Evolutionary conservation across 441 rosid species (phyloP).

Genomic region (Syzygium syzygioides): DNA sequence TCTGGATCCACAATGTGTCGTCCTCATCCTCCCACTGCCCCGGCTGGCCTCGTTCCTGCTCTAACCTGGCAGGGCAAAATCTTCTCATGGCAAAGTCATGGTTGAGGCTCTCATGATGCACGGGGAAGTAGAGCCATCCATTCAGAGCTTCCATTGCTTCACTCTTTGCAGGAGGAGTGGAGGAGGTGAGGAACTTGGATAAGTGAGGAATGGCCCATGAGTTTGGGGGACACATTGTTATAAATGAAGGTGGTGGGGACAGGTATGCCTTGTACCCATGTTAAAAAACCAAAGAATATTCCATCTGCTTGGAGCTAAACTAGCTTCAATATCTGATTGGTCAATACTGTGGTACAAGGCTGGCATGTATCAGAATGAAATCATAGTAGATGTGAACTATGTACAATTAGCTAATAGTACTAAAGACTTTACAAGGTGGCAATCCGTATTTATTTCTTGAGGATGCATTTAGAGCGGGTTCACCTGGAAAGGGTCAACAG

Average conservation of each 20-base stretch:
- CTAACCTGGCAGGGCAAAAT: conserved; percentile 59
- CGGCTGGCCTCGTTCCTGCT: conserved; percentile 30
- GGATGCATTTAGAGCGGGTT: background rate
- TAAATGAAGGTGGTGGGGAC: background rate
- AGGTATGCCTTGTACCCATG: background rate
- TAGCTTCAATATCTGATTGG: background rate
- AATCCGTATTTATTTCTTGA: background rate
- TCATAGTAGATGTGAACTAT: background rate
- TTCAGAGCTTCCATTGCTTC: conserved; percentile 31
- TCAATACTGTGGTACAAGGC: background rate
- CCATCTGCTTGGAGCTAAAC: background rate
- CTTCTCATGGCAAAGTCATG: conserved; percentile 57
- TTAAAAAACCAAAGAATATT: background rate
- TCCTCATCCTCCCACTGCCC: background rate
- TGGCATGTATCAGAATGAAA: background rate
- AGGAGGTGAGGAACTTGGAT: background rate
- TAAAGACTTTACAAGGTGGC: background rate
- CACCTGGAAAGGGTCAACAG: background rate
- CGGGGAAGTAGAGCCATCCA: conserved; percentile 28
- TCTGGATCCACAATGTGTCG: background rate
- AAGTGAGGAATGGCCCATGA: background rate
- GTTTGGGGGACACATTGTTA: background rate
- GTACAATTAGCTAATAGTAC: background rate
- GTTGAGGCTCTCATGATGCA: conserved; percentile 22
- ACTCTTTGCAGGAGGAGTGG: background rate